A percentile compares a stretch with the other conserved stretches of the same genome.
Evolutionary conservation across 164 flowering plant genomes (phyloP).

Genomic region (Nymphaea colorata): DNA sequence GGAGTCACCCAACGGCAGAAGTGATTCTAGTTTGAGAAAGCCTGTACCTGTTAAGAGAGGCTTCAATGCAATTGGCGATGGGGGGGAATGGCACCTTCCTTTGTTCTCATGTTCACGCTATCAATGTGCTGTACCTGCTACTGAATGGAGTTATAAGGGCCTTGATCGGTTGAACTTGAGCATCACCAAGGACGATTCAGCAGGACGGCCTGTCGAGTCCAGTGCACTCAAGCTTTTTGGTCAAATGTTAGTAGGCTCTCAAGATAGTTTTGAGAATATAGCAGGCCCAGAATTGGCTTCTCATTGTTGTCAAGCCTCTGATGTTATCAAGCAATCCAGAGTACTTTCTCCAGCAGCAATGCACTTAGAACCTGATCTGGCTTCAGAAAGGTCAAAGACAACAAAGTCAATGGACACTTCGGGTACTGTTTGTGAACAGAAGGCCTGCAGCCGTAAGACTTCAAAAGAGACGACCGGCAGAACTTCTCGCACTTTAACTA

Average conservation of each 20-base stretch:
- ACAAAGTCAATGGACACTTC: conserved; percentile 4
- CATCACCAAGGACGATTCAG: neutral
- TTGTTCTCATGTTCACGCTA: too few relatives aligned
- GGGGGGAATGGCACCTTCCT: too few relatives aligned
- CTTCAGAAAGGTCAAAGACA: conserved; percentile 18
- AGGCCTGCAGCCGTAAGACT: conserved; percentile 11
- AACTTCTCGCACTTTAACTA: neutral
- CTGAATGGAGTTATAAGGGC: neutral
- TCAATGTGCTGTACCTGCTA: neutral
- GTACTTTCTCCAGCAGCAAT: conserved; percentile 5
- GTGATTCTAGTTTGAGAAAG: too few relatives aligned
- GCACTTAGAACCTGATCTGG: conserved; percentile 11
- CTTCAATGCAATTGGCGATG: too few relatives aligned
- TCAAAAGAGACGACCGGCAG: neutral
- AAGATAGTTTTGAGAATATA: neutral
- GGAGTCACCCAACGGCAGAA: too few relatives aligned
- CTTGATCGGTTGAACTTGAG: neutral
- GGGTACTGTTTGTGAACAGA: conserved; percentile 9
- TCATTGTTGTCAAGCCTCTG: conserved; percentile 14
- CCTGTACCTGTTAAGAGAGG: too few relatives aligned
- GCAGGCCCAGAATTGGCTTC: conserved; percentile 22
- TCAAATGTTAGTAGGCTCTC: conserved; percentile 20
- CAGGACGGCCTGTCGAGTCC: conserved; percentile 6
- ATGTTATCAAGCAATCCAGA: conserved; percentile 5
- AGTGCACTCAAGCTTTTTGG: conserved; percentile 35